Conservation (phyloP, 495 filamentous ascomycete species). For the Penicillium nucicola region DNA sequence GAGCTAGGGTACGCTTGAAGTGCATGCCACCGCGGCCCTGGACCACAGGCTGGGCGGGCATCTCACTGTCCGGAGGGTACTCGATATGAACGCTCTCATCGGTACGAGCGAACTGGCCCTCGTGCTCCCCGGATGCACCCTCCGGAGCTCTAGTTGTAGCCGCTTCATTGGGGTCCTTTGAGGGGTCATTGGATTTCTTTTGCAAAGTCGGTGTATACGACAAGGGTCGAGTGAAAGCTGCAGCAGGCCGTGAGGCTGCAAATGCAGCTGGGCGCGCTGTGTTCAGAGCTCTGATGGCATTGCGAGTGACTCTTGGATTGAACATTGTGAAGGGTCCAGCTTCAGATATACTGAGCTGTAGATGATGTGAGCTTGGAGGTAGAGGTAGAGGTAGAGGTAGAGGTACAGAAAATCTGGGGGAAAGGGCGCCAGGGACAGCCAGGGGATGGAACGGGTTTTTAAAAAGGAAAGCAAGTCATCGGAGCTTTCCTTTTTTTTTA, state of each 20-base stretch:
- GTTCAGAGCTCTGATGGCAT: constrained; percentile 26
- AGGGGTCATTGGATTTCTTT: constrained; percentile 23
- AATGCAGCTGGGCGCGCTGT: background rate
- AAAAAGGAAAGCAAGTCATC: background rate
- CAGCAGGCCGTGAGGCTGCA: constrained; percentile 19
- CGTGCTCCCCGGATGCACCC: constrained; percentile 31
- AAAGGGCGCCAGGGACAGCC: background rate
- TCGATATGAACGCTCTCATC: constrained; percentile 71
- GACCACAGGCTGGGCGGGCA: constrained; percentile 64
- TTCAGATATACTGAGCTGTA: background rate
- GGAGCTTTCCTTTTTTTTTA: background rate
- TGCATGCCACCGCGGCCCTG: constrained; percentile 69
- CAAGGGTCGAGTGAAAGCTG: constrained; percentile 21
- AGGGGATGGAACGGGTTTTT: background rate
- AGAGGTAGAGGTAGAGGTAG: background rate
- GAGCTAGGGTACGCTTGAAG: constrained; percentile 66
- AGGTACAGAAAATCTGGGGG: too few species aligned
- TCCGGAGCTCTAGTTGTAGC: constrained; percentile 33
- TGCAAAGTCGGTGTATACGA: constrained; percentile 29
- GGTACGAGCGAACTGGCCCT: constrained; percentile 66
- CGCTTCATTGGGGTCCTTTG: constrained; percentile 26
- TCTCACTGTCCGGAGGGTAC: constrained; percentile 67
- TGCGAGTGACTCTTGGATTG: constrained; percentile 28
- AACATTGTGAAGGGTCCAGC: constrained; percentile 25
- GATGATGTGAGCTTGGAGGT: background rate